Percentiles rank a stretch among this genome's conserved stretches.
Evolutionary conservation across 2,329 filamentous ascomycete species (phyloP).

Genomic region (Fusarium papillatum): DNA sequence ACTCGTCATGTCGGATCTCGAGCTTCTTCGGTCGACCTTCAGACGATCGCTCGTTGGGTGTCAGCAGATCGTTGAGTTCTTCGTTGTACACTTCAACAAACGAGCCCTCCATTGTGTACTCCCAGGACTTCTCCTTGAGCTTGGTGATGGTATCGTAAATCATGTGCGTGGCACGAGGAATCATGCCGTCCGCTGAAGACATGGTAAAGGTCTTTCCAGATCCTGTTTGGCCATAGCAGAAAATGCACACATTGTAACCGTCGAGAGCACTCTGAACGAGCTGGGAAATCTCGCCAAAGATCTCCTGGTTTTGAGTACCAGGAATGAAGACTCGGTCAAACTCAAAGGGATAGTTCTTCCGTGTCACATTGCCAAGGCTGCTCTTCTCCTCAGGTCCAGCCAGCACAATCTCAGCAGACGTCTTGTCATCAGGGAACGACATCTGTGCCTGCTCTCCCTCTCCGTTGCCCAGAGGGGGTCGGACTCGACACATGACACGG

Average conservation of each 20-base stretch:
- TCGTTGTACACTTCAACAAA: conserved; percentile 99
- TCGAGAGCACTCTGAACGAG: conserved; percentile 96
- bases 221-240: conserved; percentile 98
- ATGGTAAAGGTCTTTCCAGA: conserved; percentile 98
- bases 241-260: conserved; percentile 98
- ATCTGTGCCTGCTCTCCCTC: conserved; percentile 81
- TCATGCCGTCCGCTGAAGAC: conserved; percentile 94
- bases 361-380: conserved; percentile 80
- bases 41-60: conserved; percentile 68
- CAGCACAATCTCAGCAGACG: conserved; percentile 88
- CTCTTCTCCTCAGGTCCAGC: conserved; percentile 87
- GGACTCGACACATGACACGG: conserved; percentile 96
- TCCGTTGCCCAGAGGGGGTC: conserved; percentile 73
- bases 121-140: conserved; percentile 92
- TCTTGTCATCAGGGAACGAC: conserved; percentile 84
- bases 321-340: conserved; percentile 96
- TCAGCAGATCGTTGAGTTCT: conserved; percentile 90
- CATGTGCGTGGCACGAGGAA: conserved; percentile 91
- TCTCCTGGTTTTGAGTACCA: conserved; percentile 81
- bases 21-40: conserved; percentile 84
- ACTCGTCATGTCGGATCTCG: conserved; percentile 89
- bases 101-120: conserved; percentile 92
- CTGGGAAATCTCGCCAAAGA: conserved; percentile 97
- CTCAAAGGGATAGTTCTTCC: conserved; percentile 87
- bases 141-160: conserved; percentile 91